A percentile compares a stretch with the other conserved stretches of the same genome.
Conservation (phyloP, 2,329 filamentous ascomycete species). For the Botrytis sinoallii region DNA sequence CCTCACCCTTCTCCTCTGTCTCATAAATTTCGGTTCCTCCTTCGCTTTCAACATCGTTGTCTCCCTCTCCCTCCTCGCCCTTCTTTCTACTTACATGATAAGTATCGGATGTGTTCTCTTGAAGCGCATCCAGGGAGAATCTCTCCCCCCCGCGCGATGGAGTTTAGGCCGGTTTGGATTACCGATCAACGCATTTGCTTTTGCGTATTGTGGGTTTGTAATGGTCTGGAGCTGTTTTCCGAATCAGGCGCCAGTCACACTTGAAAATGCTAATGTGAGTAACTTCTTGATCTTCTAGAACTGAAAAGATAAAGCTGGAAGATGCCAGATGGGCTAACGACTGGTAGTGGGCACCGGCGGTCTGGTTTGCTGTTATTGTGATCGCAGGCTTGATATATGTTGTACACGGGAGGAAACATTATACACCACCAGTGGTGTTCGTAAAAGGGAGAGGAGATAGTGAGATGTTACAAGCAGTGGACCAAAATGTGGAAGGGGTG, state of each 20-base stretch:
- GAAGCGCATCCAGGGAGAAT: slow-evolving; percentile 40
- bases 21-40: slow-evolving; percentile 50
- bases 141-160: slow-evolving; percentile 43
- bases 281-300: background rate
- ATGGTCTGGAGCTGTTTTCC: slow-evolving; percentile 52
- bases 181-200: slow-evolving; percentile 43
- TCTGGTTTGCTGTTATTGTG: slow-evolving; percentile 28
- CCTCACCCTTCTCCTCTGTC: slow-evolving; percentile 27
- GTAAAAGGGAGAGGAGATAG: background rate
- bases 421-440: slow-evolving; percentile 33
- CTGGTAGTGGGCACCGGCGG: slow-evolving; percentile 44
- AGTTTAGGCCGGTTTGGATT: slow-evolving; percentile 44
- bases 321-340: slow-evolving; percentile 10
- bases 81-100: slow-evolving; percentile 52
- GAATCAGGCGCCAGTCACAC: slow-evolving; percentile 38
- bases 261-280: slow-evolving; percentile 24
- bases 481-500: background rate
- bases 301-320: background rate
- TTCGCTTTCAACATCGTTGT: slow-evolving; percentile 53
- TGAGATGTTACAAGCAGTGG: background rate
- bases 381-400: slow-evolving; percentile 34
- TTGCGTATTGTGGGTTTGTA: slow-evolving; percentile 45
- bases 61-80: slow-evolving; percentile 49
- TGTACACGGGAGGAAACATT: slow-evolving; percentile 38
- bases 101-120: slow-evolving; percentile 43